phyloP scores from a whole-genome alignment of 495 filamentous ascomycete genomes.

The Xylaria nigripes region DNA sequence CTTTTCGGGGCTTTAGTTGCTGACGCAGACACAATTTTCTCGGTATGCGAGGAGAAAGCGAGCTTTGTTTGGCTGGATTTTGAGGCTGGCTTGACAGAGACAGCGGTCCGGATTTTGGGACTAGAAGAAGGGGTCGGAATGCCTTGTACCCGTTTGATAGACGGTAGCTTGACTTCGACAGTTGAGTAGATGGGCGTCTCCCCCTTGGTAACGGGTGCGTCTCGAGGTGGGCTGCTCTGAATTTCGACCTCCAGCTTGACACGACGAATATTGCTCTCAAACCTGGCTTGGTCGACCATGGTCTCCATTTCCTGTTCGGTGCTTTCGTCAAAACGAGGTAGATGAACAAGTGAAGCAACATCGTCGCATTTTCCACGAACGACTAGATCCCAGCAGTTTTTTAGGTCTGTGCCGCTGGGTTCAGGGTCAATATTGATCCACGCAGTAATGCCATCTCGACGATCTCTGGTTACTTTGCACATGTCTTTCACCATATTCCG shows the following conservation, averaged over 20 bases:
- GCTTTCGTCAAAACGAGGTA: slow-evolving; percentile 72
- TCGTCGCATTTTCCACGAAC: slow-evolving; percentile 82
- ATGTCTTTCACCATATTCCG: slow-evolving; percentile 83
- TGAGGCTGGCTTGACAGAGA: slow-evolving; percentile 29
- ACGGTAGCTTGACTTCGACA: slow-evolving; percentile 27
- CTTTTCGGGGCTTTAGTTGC: slow-evolving; percentile 16
- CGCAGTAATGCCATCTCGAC: slow-evolving; percentile 80
- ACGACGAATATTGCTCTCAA: slow-evolving; percentile 24
- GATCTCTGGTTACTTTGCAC: slow-evolving; percentile 67
- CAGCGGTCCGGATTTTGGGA: slow-evolving; percentile 43
- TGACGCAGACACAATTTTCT: slow-evolving; percentile 8
- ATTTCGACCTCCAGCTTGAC: slow-evolving; percentile 34
- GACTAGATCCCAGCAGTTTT: slow-evolving; percentile 85
- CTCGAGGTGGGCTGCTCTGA: slow-evolving; percentile 8
- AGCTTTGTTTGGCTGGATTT: slow-evolving; percentile 37
- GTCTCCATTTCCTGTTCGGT: slow-evolving; percentile 27
- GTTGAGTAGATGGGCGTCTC: slow-evolving; percentile 18
- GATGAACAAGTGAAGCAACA: slow-evolving; percentile 63
- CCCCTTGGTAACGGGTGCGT: slow-evolving; percentile 17
- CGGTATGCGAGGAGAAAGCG: slow-evolving; percentile 14
- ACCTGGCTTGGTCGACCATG: slow-evolving; percentile 32
- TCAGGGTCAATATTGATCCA: slow-evolving; percentile 89
- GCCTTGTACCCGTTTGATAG: slow-evolving; percentile 31
- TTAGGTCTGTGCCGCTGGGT: slow-evolving; percentile 74
- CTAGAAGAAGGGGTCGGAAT: slow-evolving; percentile 60